Conservation (phyloP, 306 rosid genomes). For the Pyrus bretschneideri region DNA sequence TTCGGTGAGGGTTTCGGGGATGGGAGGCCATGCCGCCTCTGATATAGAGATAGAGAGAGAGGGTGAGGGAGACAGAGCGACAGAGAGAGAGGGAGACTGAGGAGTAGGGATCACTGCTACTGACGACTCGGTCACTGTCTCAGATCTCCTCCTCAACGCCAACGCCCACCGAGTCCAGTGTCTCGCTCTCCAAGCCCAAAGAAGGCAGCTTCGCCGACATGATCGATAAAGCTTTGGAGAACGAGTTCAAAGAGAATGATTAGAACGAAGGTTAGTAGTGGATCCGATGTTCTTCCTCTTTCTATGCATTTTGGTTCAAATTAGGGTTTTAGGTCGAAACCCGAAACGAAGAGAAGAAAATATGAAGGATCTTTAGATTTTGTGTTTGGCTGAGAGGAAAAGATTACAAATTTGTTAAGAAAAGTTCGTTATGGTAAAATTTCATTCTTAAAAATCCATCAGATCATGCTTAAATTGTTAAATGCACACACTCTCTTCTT, state of each 20-base stretch:
- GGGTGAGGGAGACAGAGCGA: too few relatives aligned
- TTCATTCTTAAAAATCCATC: neutral
- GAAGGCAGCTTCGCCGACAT: constrained; percentile 90
- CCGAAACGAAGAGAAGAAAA: neutral
- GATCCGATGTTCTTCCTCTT: constrained; percentile 20
- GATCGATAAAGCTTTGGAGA: constrained; percentile 87
- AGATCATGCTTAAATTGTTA: neutral
- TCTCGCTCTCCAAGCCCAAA: constrained; percentile 46
- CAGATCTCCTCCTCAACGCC: constrained; percentile 47
- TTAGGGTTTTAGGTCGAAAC: constrained; percentile 5
- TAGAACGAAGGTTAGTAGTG: constrained; percentile 70
- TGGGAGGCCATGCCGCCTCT: too few relatives aligned
- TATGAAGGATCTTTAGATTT: neutral
- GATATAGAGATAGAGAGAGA: too few relatives aligned
- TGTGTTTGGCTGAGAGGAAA: neutral
- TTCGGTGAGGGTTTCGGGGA: too few relatives aligned
- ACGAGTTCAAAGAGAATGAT: constrained; percentile 87
- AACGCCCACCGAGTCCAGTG: constrained; percentile 58
- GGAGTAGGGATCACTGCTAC: neutral
- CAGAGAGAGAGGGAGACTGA: too few relatives aligned
- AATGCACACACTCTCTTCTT: neutral
- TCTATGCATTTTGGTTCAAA: neutral
- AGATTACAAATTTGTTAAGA: neutral
- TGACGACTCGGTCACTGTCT: constrained; percentile 1
- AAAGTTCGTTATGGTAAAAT: neutral